Base-by-base conservation (phyloP, 305 asterid species). In the Fraxinus xanthoxyloides region DNA sequence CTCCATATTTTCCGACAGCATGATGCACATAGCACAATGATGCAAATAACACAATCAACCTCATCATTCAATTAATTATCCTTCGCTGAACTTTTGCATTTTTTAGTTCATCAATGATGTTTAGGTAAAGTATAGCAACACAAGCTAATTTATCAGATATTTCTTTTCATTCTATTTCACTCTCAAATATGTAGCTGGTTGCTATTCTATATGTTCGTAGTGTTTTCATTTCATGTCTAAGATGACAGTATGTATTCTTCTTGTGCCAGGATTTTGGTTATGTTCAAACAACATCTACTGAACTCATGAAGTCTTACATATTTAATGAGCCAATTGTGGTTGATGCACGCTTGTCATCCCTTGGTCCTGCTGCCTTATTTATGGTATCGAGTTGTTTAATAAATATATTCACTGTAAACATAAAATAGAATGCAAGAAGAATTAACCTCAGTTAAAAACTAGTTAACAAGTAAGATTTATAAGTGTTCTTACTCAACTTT, bases 311-410 rank as follows among this genome's bases (percentile, higher is more conserved):
- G 85, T 95, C 99, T 83, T 95, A 89, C 73, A 76, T 95, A 86
- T 93, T 95, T 89, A 95, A 95, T 72, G 99, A 95, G 87, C 99
- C 99, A 83, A 95, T 95, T 84, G 93, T 91, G 84, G 89, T 95
- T 85, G 98, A 95, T 77, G 94, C 97, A 26, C 95, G 95, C 77
- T 30, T 95, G 88, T 97, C 98, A 1, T 86, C 97, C 48, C 94
- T 93, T 86, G 97, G 99, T 88, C 98, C 99, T 79, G 99, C 98
- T 84, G 88, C 98, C 86, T 82, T 96, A 80, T 96, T 96, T 88
- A 94, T 93, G 98, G 98, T 96, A 93, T 77, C 82, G 69, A 79
- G 73, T 87, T 8, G 85, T 85, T 79, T 10, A 78, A 46, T 46
- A 46, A 46, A 46, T 46, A 46, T 46, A 46, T 3, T 46, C 36